A percentile compares a stretch with the other conserved stretches of the same genome.
Conservation (phyloP, 2,329 filamentous ascomycete genomes). For the Podosphaera fusca region DNA sequence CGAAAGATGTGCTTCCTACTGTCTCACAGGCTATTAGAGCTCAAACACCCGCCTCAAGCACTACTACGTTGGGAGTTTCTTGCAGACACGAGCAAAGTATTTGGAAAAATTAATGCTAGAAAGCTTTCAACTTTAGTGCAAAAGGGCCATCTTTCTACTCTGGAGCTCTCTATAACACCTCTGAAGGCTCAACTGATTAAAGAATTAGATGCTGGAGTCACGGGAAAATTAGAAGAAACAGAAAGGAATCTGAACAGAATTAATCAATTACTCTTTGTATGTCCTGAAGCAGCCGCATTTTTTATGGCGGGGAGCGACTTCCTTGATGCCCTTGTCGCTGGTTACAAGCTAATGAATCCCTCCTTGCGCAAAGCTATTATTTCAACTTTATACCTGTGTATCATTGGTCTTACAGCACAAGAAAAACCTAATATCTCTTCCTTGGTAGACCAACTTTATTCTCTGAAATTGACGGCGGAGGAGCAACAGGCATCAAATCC, state of each 20-base stretch:
- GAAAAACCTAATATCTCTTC: constrained; percentile 47
- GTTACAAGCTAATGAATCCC: constrained; percentile 40
- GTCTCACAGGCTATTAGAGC: constrained; percentile 29
- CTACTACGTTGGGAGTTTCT: constrained; percentile 46
- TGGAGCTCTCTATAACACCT: constrained; percentile 32
- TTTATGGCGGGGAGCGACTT: constrained; percentile 76
- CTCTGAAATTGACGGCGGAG: constrained; percentile 49
- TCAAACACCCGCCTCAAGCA: constrained; percentile 19
- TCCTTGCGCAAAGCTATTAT: constrained; percentile 43
- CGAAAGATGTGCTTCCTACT: constrained; percentile 43
- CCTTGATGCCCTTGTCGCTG: constrained; percentile 47
- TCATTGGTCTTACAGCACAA: constrained; percentile 45
- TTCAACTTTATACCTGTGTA: constrained; percentile 50
- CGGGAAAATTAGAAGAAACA: constrained; percentile 28
- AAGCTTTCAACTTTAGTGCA: constrained; percentile 28
- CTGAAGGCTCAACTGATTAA: constrained; percentile 39
- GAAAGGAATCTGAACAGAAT: constrained; percentile 32
- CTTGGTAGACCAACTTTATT: constrained; percentile 64
- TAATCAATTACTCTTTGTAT: constrained; percentile 40
- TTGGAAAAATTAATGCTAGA: constrained; percentile 36
- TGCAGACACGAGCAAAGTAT: constrained; percentile 41
- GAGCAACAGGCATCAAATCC: constrained; percentile 31
- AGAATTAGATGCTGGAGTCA: constrained; percentile 36
- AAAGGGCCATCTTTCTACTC: constrained; percentile 22
- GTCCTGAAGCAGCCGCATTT: constrained; percentile 30